Base-by-base conservation (phyloP, 306 rosid species). In the Ormosia emarginata region DNA sequence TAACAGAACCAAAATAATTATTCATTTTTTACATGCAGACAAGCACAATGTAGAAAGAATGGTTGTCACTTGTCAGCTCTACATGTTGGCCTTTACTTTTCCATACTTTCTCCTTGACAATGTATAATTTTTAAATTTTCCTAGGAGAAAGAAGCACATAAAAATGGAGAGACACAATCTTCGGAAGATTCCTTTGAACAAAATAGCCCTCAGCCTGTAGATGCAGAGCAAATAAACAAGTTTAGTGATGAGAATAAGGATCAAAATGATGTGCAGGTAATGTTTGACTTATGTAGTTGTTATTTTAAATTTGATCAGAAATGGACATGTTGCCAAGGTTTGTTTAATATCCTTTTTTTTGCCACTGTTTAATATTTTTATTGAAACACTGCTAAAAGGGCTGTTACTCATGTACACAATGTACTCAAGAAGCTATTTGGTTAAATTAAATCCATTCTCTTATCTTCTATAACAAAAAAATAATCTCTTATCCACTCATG, bases 131-230 rank as follows among this genome's bases (percentile, higher is more conserved):
- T 73, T 72, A 8, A 71, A 66, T 69, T 44, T 64, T 68, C 63
- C 44, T 69, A 92, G 97, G 95, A 89, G 64, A 84, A 91, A 71
- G 87, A 89, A 68, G 90, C n/a, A 17, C 79, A 77, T 66, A 71
- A 65, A 86, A 84, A 73, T 77, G 93, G 39, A 70, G 89, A 89
- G 44, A 78, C 71, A 34, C 85, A 73, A 77, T 34, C 91, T 82
- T 79, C 62, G 81, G 85, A 88, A 6, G 85, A 81, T 80, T 85
- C 95, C 55, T 10, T 36, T 33, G 78, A 67, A 71, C 86, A 82
- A 86, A 85, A 80, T 49, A 75, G 64, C 44, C 66, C 87, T 49
- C 88, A 83, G 70, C 76, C 92, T 37, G 40, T 85, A 71, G 88
- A 78, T 78, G 87, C 64, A 2, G 94, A 89, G 63, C 89, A 83